phyloP scores from a whole-genome alignment of 2,329 filamentous ascomycete species.

The Grosmannia clavigera region DNA sequence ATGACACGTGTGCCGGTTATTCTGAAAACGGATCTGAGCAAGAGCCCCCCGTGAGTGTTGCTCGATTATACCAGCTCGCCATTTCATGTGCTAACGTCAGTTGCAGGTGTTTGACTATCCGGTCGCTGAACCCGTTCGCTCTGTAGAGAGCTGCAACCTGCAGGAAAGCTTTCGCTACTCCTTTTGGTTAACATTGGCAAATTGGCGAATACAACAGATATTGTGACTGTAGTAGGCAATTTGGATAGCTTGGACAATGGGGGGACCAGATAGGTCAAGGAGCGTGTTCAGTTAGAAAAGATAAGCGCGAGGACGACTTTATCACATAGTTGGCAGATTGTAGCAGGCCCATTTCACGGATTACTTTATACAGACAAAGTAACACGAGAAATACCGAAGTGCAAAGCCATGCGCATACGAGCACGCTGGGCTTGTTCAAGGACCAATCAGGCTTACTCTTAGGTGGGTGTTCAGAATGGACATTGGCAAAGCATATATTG shows the following conservation, averaged over 20 bases:
- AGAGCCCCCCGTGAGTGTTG: slow-evolving; percentile 92
- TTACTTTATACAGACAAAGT: neutral
- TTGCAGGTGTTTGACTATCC: slow-evolving; percentile 65
- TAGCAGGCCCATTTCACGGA: neutral
- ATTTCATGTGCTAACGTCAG: neutral
- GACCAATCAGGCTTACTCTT: too few species aligned
- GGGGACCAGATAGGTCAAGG: neutral
- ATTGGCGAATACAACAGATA: neutral
- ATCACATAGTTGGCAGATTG: neutral
- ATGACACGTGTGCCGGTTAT: slow-evolving; percentile 98
- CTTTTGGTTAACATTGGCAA: neutral
- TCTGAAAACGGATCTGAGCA: slow-evolving; percentile 92
- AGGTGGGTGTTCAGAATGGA: too few species aligned
- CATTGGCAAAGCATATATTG: too few species aligned
- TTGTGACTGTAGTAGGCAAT: neutral
- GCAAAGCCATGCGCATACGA: neutral
- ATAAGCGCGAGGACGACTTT: neutral
- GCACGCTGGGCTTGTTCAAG: too few species aligned
- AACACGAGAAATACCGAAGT: neutral
- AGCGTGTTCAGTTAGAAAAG: neutral
- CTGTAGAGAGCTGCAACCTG: slow-evolving; percentile 22
- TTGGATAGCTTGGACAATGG: neutral
- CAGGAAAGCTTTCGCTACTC: neutral
- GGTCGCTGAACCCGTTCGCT: slow-evolving; percentile 70
- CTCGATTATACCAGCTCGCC: neutral